These are phyloP conservation scores for Penicillium sp. DNA, from an alignment of 2,329 filamentous ascomycete species.

Conservation along the genomic window DNA sequence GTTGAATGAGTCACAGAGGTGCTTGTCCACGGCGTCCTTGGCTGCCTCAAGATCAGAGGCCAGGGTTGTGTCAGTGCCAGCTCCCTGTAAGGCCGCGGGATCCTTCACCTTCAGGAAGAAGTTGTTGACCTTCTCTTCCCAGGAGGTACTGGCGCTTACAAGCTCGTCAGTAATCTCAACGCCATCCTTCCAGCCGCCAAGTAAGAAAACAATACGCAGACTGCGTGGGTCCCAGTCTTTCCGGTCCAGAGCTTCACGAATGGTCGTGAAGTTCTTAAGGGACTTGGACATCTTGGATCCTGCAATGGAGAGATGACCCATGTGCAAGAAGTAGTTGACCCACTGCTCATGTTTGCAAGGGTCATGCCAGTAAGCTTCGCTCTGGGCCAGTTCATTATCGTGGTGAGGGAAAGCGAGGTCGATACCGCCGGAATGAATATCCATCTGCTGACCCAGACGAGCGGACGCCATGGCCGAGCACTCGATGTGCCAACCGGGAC, in stretches of 20 bases:
- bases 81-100: conserved; percentile 35
- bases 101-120: conserved; percentile 66
- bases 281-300: conserved; percentile 97
- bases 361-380: conserved; percentile 74
- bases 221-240: conserved; percentile 76
- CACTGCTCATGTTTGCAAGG: conserved; percentile 62
- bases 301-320: conserved; percentile 87
- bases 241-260: conserved; percentile 74
- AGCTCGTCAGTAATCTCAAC: conserved; percentile 89
- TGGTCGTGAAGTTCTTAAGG: conserved; percentile 94
- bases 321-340: conserved; percentile 96
- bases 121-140: conserved; percentile 79
- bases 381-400: conserved; percentile 90
- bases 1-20: conserved; percentile 84
- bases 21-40: conserved; percentile 63
- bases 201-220: conserved; percentile 82
- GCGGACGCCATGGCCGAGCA: conserved; percentile 95
- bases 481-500: conserved; percentile 96
- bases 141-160: conserved; percentile 71
- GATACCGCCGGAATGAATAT: conserved; percentile 91
- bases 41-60: conserved; percentile 56
- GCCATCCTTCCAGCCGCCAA: conserved; percentile 87
- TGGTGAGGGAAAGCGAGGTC: conserved; percentile 92
- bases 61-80: conserved; percentile 43
- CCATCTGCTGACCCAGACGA: conserved; percentile 80